Conservation (phyloP, 371 early-diverging fungal species). For the Mucor saturninus region DNA sequence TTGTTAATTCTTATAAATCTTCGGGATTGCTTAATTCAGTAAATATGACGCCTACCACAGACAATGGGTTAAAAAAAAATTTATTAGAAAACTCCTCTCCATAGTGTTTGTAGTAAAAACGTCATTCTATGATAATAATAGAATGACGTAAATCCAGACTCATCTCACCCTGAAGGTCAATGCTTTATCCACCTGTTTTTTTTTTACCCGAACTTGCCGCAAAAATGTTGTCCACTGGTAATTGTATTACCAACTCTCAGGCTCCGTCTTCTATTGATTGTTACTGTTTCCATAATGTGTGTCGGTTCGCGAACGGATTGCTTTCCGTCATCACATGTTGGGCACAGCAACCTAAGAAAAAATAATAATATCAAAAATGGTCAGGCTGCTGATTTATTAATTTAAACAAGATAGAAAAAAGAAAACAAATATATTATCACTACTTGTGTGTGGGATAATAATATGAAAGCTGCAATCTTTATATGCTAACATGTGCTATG, state of each 20-base stretch:
- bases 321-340: slow-evolving; percentile 7
- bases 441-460: neutral
- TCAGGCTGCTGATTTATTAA: neutral
- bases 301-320: slow-evolving; percentile 5
- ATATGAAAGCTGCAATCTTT: neutral
- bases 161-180: neutral
- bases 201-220: neutral
- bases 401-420: slow-evolving; percentile 3
- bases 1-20: neutral
- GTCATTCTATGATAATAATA: neutral
- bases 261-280: neutral
- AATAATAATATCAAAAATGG: neutral
- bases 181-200: neutral
- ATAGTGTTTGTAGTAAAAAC: neutral
- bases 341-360: neutral
- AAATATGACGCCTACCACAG: neutral
- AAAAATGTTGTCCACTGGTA: neutral
- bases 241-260: neutral
- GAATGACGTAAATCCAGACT: slow-evolving; percentile 1
- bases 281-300: neutral
- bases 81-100: neutral
- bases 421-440: neutral
- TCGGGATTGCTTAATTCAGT: slow-evolving; percentile 2
- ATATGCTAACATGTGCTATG: too few species aligned
- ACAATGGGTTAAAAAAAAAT: neutral